Conservation (phyloP, 352 stramenopile genomes). For the Globisporangium orthogonon region DNA sequence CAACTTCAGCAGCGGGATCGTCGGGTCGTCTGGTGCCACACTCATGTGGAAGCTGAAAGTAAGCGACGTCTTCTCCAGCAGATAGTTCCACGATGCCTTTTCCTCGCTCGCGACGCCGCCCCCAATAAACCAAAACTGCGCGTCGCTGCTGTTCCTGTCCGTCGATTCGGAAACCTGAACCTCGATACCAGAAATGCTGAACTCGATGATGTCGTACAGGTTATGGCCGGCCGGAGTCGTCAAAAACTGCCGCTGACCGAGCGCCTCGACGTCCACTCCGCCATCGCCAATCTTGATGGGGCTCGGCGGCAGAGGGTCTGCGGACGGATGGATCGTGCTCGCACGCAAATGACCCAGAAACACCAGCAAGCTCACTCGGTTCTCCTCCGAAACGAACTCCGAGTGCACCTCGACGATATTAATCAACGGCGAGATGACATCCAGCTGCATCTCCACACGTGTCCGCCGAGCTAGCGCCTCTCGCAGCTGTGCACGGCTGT, state of each 20-base stretch:
- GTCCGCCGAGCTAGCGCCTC: conserved; percentile 63
- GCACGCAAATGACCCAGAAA: conserved; percentile 75
- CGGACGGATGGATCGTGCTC: conserved; percentile 36
- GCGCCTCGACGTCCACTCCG: neutral
- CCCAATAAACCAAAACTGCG: conserved; percentile 10
- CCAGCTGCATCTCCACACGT: conserved; percentile 64
- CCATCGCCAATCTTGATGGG: conserved; percentile 1
- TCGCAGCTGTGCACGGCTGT: conserved; percentile 67
- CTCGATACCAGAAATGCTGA: conserved; percentile 73
- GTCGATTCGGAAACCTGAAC: conserved; percentile 44
- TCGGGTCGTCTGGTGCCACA: conserved; percentile 70
- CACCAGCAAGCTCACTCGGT: conserved; percentile 50
- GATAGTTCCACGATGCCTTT: conserved; percentile 36
- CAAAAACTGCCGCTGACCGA: conserved; percentile 9
- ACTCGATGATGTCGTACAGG: conserved; percentile 78
- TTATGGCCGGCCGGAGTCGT: conserved; percentile 23
- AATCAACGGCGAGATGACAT: conserved; percentile 78
- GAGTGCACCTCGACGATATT: conserved; percentile 55
- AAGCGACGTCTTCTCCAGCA: conserved; percentile 73
- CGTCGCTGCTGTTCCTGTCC: conserved; percentile 1
- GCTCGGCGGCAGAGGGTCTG: conserved; percentile 10
- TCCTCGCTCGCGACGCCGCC: conserved; percentile 1
- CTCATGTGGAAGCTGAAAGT: conserved; percentile 72
- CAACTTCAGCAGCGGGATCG: conserved; percentile 71
- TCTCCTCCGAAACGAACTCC: conserved; percentile 11